A percentile compares a stretch with the other conserved stretches of the same genome.
Conservation (phyloP, 805 yeast genomes). For the Groenewaldozyma tartarivorans region DNA sequence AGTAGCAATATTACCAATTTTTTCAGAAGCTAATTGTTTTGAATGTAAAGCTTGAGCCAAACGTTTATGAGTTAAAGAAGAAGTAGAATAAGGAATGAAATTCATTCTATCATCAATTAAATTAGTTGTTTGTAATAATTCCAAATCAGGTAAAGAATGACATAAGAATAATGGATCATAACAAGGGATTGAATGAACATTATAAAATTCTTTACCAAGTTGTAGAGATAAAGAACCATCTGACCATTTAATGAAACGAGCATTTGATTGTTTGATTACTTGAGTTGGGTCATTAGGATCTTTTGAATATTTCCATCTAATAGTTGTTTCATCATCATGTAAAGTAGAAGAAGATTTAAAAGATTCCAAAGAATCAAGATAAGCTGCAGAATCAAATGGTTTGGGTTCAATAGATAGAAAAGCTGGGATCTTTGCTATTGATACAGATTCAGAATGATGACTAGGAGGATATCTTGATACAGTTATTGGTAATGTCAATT, state of each 20-base stretch:
- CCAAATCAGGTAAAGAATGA: constrained; percentile 59
- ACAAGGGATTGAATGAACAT: constrained; percentile 50
- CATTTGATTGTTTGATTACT: constrained; percentile 75
- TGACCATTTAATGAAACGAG: constrained; percentile 87
- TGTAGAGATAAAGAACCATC: constrained; percentile 85
- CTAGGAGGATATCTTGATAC: constrained; percentile 26
- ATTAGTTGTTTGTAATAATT: constrained; percentile 61
- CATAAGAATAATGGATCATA: constrained; percentile 65
- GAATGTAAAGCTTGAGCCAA: constrained; percentile 43
- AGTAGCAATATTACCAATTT: constrained; percentile 31
- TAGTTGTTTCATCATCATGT: constrained; percentile 68
- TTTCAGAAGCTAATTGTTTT: constrained; percentile 21
- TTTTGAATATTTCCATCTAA: constrained; percentile 89
- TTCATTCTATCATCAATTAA: constrained; percentile 55
- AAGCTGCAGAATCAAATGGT: constrained; percentile 73
- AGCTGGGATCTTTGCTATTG: constrained; percentile 65
- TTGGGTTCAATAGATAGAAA: constrained; percentile 74
- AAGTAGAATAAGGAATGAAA: constrained; percentile 85
- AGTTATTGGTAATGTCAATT: constrained; percentile 19
- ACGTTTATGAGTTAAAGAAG: constrained; percentile 70
- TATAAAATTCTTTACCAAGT: constrained; percentile 81
- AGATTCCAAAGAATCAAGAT: constrained; percentile 36
- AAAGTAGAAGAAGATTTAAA: constrained; percentile 33
- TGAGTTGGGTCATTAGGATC: constrained; percentile 43
- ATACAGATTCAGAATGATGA: constrained; percentile 24